Base-by-base conservation (phyloP, 2,329 filamentous ascomycete species). In the Penicillium decumbens region DNA sequence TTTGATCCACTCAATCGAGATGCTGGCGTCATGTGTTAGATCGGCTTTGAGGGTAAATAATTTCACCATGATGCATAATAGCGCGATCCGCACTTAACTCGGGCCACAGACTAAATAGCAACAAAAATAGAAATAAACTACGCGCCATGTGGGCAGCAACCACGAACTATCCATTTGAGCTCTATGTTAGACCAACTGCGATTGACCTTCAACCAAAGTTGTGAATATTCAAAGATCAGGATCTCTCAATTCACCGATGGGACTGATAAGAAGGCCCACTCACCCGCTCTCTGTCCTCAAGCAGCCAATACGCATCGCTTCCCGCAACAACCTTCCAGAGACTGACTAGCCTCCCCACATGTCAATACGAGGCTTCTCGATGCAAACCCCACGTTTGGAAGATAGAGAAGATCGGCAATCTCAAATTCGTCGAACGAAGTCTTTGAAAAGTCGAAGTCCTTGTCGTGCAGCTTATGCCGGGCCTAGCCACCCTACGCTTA, bases 1-100 rank as follows among this genome's bases (percentile, higher is more conserved):
- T 75, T 43, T 66, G 61, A 47, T 78, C 75, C 0, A 78, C 63
- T 74, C 75, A 2, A 65, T 64, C 3, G 69, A 68, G 37, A 77
- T 71, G n/a, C 62, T 74, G 1, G 63, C 64, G 57, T 78, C 75
- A 24, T 74, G 67, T 0, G 76, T 78, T 1, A 78, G 73, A 54
- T 79, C 72, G 6, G 73, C 75, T 46, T 67, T 65, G 6, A 78
- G 48, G 20, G 20, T 23, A 23, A 23, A 6, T 28, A 28, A 8
- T 9, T 10, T 8, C 8, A 9, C 8, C 8, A 9, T 9, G 9
- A 28, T 6, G 8, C 8, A 9, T 28, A 3, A 23, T 23, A 23
- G 20, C 27, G 27, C 6, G 27, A 9, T 9, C 27, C 1, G 8
- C 7, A 8, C 27, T 28, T 28, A 28, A 28, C 27, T 28, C 8